Percentiles rank a stretch among this genome's conserved stretches.
Conservation (phyloP, 2,329 filamentous ascomycete species). For the Xylaria sp. region DNA sequence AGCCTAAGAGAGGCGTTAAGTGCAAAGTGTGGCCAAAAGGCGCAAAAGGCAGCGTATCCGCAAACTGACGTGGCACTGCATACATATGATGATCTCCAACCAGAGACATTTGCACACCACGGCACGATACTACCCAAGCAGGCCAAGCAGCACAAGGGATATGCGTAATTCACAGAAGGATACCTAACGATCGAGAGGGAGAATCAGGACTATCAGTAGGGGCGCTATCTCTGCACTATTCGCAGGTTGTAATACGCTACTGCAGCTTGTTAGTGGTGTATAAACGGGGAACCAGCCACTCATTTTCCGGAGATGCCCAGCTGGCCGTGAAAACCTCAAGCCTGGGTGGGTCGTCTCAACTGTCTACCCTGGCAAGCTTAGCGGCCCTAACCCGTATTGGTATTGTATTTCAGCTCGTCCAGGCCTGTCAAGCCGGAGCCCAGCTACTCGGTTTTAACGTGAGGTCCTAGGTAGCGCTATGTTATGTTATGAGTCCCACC, state of each 20-base stretch:
- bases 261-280: neutral
- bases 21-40: constrained; percentile 27
- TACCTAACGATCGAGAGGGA: neutral
- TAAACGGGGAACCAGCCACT: constrained; percentile 30
- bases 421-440: constrained; percentile 15
- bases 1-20: constrained; percentile 6
- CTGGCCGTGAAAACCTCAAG: constrained; percentile 19
- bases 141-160: neutral
- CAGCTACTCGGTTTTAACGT: constrained; percentile 27
- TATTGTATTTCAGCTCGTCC: constrained; percentile 27
- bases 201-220: neutral
- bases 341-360: constrained; percentile 16
- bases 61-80: constrained; percentile 35
- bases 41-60: constrained; percentile 15
- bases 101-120: constrained; percentile 8
- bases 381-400: neutral
- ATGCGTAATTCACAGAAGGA: neutral
- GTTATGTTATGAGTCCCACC: constrained; percentile 30
- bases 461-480: constrained; percentile 4
- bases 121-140: neutral
- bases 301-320: constrained; percentile 15
- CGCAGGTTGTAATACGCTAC: neutral
- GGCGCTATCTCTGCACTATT: constrained; percentile 5
- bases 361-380: constrained; percentile 11
- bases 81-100: constrained; percentile 4